phyloP scores from a whole-genome alignment of 495 filamentous ascomycete genomes.

The Penicillium riverlandense region DNA sequence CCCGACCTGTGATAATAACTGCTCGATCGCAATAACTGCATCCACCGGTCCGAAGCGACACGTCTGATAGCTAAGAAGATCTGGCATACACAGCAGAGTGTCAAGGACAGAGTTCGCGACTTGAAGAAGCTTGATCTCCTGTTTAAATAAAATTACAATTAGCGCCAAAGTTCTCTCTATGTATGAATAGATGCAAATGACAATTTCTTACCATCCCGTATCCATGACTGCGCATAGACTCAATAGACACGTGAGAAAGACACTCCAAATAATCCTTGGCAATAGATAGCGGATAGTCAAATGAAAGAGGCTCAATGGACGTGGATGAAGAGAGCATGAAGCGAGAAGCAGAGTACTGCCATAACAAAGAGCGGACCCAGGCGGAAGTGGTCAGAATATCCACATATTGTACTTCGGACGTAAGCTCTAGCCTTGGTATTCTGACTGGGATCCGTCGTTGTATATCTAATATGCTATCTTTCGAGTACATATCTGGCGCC shows the following conservation, averaged over 20 bases:
- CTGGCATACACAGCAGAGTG: conserved; percentile 7
- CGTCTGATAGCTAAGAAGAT: conserved; percentile 1
- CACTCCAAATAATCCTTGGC: conserved; percentile 9
- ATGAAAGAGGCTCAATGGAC: conserved; percentile 5
- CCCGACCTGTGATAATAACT: conserved; percentile 3
- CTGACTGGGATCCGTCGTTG: not conserved
- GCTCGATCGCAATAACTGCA: conserved; percentile 6
- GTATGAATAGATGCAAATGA: not conserved
- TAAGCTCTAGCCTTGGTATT: not conserved
- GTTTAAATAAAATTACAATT: not conserved
- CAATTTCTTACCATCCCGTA: conserved; percentile 11
- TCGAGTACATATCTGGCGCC: conserved; percentile 2
- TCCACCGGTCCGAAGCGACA: conserved; percentile 6
- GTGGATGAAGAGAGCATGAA: conserved; percentile 15
- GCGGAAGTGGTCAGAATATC: conserved; percentile 12
- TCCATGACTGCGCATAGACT: conserved; percentile 9
- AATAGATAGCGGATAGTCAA: conserved; percentile 10
- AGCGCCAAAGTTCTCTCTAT: not conserved
- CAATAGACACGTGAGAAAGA: conserved; percentile 4
- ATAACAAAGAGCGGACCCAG: conserved; percentile 11
- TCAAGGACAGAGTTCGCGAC: conserved; percentile 12
- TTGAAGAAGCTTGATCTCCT: conserved; percentile 11
- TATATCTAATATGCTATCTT: conserved; percentile 2
- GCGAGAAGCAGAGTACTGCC: conserved; percentile 13
- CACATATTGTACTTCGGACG: conserved; percentile 5